Evolutionary conservation across 164 flowering plant genomes (phyloP), one percentile per base, ranked within the genome.

Genomic region (Vitis riparia): DNA sequence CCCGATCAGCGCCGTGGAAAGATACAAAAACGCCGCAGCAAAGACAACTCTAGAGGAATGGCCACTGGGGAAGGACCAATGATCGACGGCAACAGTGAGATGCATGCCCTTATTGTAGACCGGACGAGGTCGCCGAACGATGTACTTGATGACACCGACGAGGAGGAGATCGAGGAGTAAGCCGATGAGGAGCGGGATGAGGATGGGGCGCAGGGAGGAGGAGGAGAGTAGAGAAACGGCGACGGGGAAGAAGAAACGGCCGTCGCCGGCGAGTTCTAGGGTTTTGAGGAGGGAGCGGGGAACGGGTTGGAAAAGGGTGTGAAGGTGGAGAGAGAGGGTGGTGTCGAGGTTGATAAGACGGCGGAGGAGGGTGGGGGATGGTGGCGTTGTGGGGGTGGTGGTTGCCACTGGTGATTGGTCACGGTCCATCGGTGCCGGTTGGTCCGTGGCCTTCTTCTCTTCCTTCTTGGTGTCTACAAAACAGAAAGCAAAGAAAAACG

Each of bases 41-140:
- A 88, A 83, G 75, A 71, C 91, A 52, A 90, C 96, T 59, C 98
- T 80, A 27, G 98, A 89, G 27, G 93, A 78, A 68, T 95, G 97
- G 11, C 99, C 98, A 57, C 92, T 85, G 14, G 98, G 98, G 75
- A 91, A 93, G 19, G 94, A 93, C 90, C 86, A 93, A 75, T 89
- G 90, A 70, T 93, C 98, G 16, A 82, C 86, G 67, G 89, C 73
- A 58, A 91, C 89, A 30, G 79, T 74, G 63, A 89, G 73, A 62
- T 72, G 71, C 91, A 88, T 91, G 70, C 81, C 78, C 61, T 82
- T 80, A 72, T 90, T 90, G 85, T 91, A 90, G 57, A 78, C 79
- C 13, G 98, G 98, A 44, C 97, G 89, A 8, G 94, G 81, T 9
- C 98, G 85, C 53, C 86, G 85, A 76, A 90, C 71, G 65, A 78